Evolutionary conservation across 1,284 basidiomycete genomes (phyloP), one percentile per base, ranked within the genome.

Genomic region (Cystobasidiaceae sp.): DNA sequence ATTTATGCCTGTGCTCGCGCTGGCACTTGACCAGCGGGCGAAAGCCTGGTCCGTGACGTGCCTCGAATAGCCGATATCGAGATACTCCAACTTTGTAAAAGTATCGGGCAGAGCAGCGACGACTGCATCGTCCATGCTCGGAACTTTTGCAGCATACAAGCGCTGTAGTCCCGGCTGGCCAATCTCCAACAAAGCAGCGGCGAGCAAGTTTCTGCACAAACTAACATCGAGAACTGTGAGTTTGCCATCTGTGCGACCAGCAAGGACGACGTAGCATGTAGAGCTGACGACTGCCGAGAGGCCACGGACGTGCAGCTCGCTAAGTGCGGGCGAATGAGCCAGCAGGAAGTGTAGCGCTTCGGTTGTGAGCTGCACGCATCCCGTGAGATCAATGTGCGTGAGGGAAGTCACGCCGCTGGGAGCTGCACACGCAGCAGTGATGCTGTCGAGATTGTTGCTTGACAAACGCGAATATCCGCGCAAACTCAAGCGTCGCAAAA

Each of bases 331-430:
- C n/a, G 49, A 54, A 30, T 52, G 49, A 19, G 60, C 60, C 8
- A 62, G 60, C n/a, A 62, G 39, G 50, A 27, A 62, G 19, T 62
- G 60, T 21, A 62, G 41, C 19, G 60, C 15, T 21, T 45, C 43
- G 17, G 60, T 52, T 4, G 60, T 52, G 13, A 62, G 11, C 15
- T 13, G 49, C 17, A 7, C 17, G 50, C 60, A 62, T 9, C 60
- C 60, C 54, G 50, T 34, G 33, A 64, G 39, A 28, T 64, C 39
- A 3, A 64, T 44, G 39, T 55, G 33, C 5, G 30, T 23, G 25
- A 64, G 28, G n/a, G 51, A 30, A 33, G 61, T 64, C 19, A 55
- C 48, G 27, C 61, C 61, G 2, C 25, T 28, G 1, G n/a, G 45
- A 13, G 51, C 37, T 17, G 33, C 32, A 39, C 61, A 64, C 28